These are phyloP conservation scores for Debaryomyces castellii DNA, from an alignment of 805 yeast species.

Conservation along the genomic window DNA sequence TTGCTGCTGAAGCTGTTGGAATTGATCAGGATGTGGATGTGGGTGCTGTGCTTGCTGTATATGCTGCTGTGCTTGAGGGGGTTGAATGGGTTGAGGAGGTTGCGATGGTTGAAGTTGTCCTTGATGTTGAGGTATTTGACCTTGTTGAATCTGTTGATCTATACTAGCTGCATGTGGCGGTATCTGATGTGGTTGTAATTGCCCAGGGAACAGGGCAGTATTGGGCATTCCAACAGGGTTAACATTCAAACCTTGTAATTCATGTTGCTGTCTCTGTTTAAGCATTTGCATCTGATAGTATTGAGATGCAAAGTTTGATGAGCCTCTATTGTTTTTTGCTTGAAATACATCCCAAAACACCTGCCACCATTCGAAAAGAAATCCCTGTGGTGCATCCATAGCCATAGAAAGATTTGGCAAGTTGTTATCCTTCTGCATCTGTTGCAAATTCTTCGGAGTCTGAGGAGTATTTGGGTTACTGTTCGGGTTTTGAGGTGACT, in stretches of 20 bases:
- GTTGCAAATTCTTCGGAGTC: conserved; percentile 11
- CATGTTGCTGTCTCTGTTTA: conserved; percentile 60
- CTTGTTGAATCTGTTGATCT: conserved; percentile 15
- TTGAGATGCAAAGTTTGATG: conserved; percentile 61
- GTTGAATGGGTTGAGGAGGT: not conserved
- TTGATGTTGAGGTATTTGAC: conserved; percentile 13
- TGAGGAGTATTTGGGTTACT: conserved; percentile 6
- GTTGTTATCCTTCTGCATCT: conserved; percentile 38
- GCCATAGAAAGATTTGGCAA: conserved; percentile 52
- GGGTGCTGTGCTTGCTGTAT: conserved; percentile 10
- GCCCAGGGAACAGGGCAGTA: conserved; percentile 13
- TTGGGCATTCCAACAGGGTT: conserved; percentile 17
- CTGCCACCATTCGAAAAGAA: conserved; percentile 93
- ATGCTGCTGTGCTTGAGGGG: conserved; percentile 9
- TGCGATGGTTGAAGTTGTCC: conserved; percentile 8
- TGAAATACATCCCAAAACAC: conserved; percentile 92
- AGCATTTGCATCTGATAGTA: conserved; percentile 64
- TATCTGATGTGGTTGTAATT: conserved; percentile 13
- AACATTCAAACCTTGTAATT: conserved; percentile 40
- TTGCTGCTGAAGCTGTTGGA: conserved; percentile 12
- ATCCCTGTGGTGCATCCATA: conserved; percentile 85
- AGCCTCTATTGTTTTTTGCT: conserved; percentile 69
- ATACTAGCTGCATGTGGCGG: conserved; percentile 33
- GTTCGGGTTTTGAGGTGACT: conserved; percentile 20
- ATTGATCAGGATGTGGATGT: conserved; percentile 7